Evolutionary conservation across 176 grass and related monocot species (phyloP), one percentile per base, ranked within the genome.

Genomic region (Avena eriantha): DNA sequence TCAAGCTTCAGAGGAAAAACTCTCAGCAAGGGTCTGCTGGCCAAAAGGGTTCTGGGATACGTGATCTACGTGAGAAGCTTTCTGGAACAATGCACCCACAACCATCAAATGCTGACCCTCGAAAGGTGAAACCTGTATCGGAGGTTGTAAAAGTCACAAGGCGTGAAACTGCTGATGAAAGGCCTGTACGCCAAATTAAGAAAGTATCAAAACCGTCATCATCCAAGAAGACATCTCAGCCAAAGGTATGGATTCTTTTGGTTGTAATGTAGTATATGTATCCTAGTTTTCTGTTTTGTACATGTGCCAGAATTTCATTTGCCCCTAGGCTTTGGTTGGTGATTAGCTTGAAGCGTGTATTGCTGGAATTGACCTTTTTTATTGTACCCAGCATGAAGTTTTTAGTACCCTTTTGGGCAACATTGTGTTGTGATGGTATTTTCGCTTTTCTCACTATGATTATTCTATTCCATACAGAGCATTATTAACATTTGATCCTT

Each of bases 21-120:
- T 77, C 82, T 29, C 86, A 91, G 24, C 89, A 85, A 77, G 33
- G 23, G 41, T 83, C 90, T 88, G 63, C 73, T 76, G 78, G 78
- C 57, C 79, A 66, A 78, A 92, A 41, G 74, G 57, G 29, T 58
- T 89, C 86, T 47, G 86, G 78, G 36, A 63, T 92, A 19, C 87
- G 83, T 69, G 97, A 99, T 91, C 82, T 99, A 58, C 92, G 97
- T 61, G 97, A 99, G 76, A 97, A 87, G 85, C 76, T 99, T 86
- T 94, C 94, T 70, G 97, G 97, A 55, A 86, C 84, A 70, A 89
- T 93, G 89, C 86, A 93, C 70, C 75, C 80, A 35, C 94, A 90
- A 73, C 82, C 88, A 75, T 71, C 83, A 73, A 93, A 93, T 26
- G 61, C 17, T 70, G 85, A 88, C 50, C 80, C 86, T 76, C 80